Percentiles rank a stretch among this genome's conserved stretches.
Conservation (phyloP, 1,139 yeast species). For the Wickerhamomyces sp. region DNA sequence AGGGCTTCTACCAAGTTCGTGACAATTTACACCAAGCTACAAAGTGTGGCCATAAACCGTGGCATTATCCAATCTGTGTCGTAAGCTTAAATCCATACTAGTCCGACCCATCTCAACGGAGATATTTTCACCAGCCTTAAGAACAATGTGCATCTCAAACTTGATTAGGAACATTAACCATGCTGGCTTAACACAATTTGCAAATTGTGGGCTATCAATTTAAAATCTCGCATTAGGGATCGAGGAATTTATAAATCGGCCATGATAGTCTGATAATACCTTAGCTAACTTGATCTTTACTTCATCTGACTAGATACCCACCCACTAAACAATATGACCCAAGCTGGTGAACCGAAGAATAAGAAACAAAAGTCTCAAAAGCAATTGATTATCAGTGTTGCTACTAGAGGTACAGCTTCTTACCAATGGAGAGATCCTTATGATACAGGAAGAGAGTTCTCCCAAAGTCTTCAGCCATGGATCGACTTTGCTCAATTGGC, state of each 20-base stretch:
- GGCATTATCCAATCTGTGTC: too few relatives aligned
- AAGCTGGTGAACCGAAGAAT: background rate
- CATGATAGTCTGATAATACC: too few relatives aligned
- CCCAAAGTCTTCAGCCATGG: conserved; percentile 36
- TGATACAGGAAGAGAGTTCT: conserved; percentile 30
- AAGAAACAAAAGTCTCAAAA: background rate
- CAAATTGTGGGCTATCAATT: background rate
- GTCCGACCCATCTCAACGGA: too few relatives aligned
- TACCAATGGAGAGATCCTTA: conserved; percentile 35
- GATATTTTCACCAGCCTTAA: too few relatives aligned
- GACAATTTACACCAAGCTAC: background rate
- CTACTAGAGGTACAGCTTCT: conserved; percentile 1
- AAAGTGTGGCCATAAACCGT: too few relatives aligned
- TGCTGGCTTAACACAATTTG: background rate
- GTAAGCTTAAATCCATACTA: too few relatives aligned
- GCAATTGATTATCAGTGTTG: conserved; percentile 1
- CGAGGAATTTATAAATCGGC: too few relatives aligned
- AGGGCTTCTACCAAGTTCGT: background rate
- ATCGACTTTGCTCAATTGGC: conserved; percentile 34
- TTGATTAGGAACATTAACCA: background rate
- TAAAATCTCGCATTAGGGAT: too few relatives aligned
- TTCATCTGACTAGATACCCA: too few relatives aligned
- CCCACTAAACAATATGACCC: background rate
- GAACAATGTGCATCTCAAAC: too few relatives aligned
- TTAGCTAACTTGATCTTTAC: too few relatives aligned